Base-by-base conservation (phyloP, 495 filamentous ascomycete genomes). In the Aspergillus carlsbadensis region DNA sequence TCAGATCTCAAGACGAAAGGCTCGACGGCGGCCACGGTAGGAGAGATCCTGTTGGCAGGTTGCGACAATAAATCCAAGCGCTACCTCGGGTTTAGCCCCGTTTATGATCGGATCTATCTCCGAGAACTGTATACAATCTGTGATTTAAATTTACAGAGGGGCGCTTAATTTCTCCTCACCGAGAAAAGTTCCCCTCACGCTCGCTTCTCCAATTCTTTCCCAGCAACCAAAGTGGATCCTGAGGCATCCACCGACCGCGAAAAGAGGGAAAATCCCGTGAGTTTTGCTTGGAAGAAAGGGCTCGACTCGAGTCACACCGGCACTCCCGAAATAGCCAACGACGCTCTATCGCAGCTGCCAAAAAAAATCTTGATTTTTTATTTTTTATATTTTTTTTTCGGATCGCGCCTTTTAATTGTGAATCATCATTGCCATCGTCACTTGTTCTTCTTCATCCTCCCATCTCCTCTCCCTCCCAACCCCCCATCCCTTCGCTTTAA, bases 241-340 rank as follows among this genome's bases (percentile, higher is more conserved):
- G 20, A 46, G 48, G 57, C 50, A 59, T 45, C 50, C 57, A 59
- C 57, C n/a, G 37, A 24, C 21, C 45, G 15, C 37, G 24, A 54
- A 33, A 55, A 45, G 37, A 39, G 54, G 53, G n/a, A 56, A 56
- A 56, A 52, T 56, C 52, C 58, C 56, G 56, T 44, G 49, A 31
- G 24, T 39, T 49, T 11, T 17, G 18, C n/a, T 17, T 18, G 17
- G n/a, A 26, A 43, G 26, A 45, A 45, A 45, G 18, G 22, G 24
- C 42, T 45, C 34, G 47, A 50, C 17, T 39, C 15, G 29, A 39
- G 47, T 44, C 61, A 75, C 73, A 76, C 73, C 73, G 73, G 70
- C 70, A 70, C 70, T 66, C 73, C 72, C 65, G 69, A 76, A 75
- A 65, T 64, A 76, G 73, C 63, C 66, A 54, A 52, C 48, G 42